Conservation (phyloP, 371 early-diverging fungal species). For the Capillidium rhysosporum region DNA sequence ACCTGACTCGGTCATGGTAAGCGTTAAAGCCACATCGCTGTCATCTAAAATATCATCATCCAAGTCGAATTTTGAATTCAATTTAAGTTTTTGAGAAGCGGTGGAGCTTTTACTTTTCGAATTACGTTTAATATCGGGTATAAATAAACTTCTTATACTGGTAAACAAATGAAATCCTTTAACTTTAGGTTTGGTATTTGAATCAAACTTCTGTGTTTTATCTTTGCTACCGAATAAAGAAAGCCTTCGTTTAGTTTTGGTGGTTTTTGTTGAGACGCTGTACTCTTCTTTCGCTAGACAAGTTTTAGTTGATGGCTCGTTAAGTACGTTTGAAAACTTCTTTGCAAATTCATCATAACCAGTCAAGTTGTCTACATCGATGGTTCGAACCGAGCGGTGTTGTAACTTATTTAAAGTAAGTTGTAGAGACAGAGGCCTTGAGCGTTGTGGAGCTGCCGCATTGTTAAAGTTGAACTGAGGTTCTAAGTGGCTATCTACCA, state of each 20-base stretch:
- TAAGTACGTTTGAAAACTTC: too few species aligned
- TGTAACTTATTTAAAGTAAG: neutral
- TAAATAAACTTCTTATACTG: neutral
- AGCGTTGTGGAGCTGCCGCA: neutral
- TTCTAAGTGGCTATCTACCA: neutral
- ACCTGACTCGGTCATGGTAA: neutral
- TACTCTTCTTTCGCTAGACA: too few species aligned
- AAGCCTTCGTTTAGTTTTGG: too few species aligned
- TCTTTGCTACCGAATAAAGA: neutral
- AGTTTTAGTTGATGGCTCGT: too few species aligned
- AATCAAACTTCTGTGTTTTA: neutral
- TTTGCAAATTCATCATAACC: too few species aligned
- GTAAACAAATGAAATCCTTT: neutral
- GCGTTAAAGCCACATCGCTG: neutral
- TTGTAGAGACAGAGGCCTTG: neutral
- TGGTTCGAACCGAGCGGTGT: neutral
- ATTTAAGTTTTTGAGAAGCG: neutral
- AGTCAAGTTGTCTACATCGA: neutral
- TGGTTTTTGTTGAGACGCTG: too few species aligned
- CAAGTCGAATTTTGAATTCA: neutral
- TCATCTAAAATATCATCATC: neutral
- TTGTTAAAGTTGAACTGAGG: neutral
- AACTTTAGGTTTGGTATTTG: neutral
- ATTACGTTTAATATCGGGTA: neutral
- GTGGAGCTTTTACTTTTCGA: neutral